Base-by-base conservation (phyloP, 2,329 filamentous ascomycete genomes). In the Pseudocercospora eumusae region DNA sequence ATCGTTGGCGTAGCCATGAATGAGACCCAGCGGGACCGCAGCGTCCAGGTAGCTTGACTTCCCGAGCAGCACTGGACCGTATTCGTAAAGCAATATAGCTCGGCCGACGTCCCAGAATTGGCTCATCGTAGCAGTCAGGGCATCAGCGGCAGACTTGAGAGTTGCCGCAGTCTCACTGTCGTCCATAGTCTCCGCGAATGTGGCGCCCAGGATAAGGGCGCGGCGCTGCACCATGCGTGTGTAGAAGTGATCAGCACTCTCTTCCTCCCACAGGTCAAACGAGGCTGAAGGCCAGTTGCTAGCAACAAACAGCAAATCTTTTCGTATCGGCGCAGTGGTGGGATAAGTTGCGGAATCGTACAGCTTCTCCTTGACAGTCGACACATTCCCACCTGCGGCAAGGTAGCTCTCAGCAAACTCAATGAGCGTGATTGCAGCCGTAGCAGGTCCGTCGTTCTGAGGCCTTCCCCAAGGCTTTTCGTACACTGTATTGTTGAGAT, bases 191-290 rank as follows among this genome's bases (percentile, higher is more conserved):
- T 62, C 64, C n/a, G 74, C 74, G 55, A 75, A 74, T 8, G 54
- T 59, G 20, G 66, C 63, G 27, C 73, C 73, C 55, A 69, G 56
- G 9, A 73, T 57, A 9, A 75, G 65, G 6, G 73, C 72, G 15
- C 68, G 64, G 20, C 70, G 70, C 61, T 73, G 72, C 1, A 73
- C 71, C 58, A 72, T 68, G 36, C 68, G 68, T 11, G 70, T 72
- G 57, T 73, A 75, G 57, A 75, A 75, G 55, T 73, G 70, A n/a
- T 67, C 63, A n/a, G 63, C 64, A 27, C 67, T 63, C 23, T 70
- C 70, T 58, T 75, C 73, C 57, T 75, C 73, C 73, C 73, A 75
- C 0, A 75, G 60, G 55, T 74, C 73, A 53, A 70, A 75, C 18
- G 68, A 69, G 1, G 69, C 49, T 36, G 58, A 65, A 4, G 63